Evolutionary conservation across 1,284 basidiomycete genomes (phyloP), one percentile per base, ranked within the genome.

Genomic region (Fistulinella cinereoalba): DNA sequence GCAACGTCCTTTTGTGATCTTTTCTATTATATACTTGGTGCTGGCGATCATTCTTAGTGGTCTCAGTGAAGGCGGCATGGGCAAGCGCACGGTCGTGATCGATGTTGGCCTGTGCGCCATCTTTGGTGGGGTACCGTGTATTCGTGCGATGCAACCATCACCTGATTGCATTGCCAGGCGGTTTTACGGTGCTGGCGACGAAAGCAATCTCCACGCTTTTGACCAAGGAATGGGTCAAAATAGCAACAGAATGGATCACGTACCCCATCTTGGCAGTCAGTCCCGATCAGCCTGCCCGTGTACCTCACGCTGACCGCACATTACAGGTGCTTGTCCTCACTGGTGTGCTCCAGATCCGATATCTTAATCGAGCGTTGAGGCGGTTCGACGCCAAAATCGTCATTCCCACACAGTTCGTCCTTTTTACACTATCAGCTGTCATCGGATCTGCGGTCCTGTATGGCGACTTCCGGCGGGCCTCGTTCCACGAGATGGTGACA

Each of bases 341-440:
- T 5, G 94, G 92, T 4, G 64, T 97, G 18, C 78, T 91, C 16
- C 96, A 99, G 71, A 88, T 99, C 56, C 83, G 83, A 54, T 97
- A 92, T 64, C 77, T 98, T 44, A 97, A 98, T 63, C 80, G 84
- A 51, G 92, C 92, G 3, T 66, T 95, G 41, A 93, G 91, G 83
- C 80, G 85, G 21, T 96, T 95, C 61, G 90, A 95, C 60, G 50
- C 50, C 38, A 62, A 92, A 86, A 80, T 87, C 43, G 93, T 96
- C 27, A 92, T 96, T 51, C 96, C 96, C 3, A 86, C 87, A 12
- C 95, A 97, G 72, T 99, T 97, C 66, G 93, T 97, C 33, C 77
- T 96, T 50, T 91, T 90, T 67, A 90, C 84, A 37, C 72, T 93
- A 18, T 88, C 85, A 33, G 92, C 92, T 4, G 96, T 99, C 55